Percentiles rank a stretch among this genome's conserved stretches.
Evolutionary conservation across 306 rosid species (phyloP).

Genomic region (Mimosa bimucronata): DNA sequence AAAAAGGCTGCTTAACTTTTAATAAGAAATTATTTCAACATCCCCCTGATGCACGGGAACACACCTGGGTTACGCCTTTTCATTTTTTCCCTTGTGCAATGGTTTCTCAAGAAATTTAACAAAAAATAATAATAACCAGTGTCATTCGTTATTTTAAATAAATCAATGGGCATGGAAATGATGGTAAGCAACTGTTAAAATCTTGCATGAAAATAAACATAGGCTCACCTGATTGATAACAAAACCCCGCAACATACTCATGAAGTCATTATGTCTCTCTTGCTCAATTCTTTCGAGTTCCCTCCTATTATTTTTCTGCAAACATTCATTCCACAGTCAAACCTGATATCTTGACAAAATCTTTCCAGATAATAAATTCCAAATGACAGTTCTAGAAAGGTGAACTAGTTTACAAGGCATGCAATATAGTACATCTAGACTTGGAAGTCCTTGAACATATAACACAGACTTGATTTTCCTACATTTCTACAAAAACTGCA

Average conservation of each 20-base stretch:
- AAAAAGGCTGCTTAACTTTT: background rate
- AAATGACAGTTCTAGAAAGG: background rate
- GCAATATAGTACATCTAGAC: background rate
- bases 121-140: too few species aligned
- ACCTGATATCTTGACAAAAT: background rate
- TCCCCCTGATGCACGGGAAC: background rate
- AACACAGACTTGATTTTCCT: background rate
- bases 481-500: background rate
- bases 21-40: background rate
- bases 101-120: too few species aligned
- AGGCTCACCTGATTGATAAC: conserved; percentile 29
- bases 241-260: conserved; percentile 16
- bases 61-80: background rate
- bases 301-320: conserved; percentile 31
- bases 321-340: conserved; percentile 8
- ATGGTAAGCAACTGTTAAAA: background rate
- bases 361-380: background rate
- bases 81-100: background rate
- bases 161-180: background rate
- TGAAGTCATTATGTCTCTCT: conserved; percentile 26
- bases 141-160: background rate
- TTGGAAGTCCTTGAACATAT: background rate
- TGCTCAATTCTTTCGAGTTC: conserved; percentile 30
- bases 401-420: background rate
- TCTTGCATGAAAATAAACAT: background rate